These are phyloP conservation scores for Aspergillus uvarum DNA, from an alignment of 2,329 filamentous ascomycete species.

Conservation along the genomic window DNA sequence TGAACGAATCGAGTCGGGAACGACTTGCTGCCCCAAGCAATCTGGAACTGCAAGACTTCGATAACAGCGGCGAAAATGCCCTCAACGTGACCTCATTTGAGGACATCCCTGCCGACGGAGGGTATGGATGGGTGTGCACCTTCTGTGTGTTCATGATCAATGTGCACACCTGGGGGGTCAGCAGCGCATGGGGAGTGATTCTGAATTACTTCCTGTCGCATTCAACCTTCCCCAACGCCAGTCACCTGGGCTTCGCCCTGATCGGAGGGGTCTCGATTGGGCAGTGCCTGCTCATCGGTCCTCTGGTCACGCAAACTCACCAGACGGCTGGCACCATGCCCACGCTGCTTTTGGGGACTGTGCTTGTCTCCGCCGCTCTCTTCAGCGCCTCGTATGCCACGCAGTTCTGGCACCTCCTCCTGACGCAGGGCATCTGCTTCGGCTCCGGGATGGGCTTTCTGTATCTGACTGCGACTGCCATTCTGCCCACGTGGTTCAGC, in stretches of 20 bases:
- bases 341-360: neutral
- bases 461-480: too few species aligned
- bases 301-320: neutral
- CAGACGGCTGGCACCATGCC: neutral
- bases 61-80: neutral
- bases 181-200: constrained; percentile 44
- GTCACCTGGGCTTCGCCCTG: neutral
- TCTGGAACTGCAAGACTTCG: too few species aligned
- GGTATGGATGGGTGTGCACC: constrained; percentile 35
- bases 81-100: constrained; percentile 8
- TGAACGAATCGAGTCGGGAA: too few species aligned
- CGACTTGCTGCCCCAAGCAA: too few species aligned
- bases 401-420: neutral
- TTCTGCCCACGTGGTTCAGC: too few species aligned
- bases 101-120: constrained; percentile 24
- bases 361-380: neutral
- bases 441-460: too few species aligned
- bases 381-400: neutral
- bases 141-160: constrained; percentile 30
- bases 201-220: constrained; percentile 42
- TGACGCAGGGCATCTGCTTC: too few species aligned
- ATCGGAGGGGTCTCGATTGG: neutral
- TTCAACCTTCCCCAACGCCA: constrained; percentile 26
- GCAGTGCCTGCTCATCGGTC: neutral
- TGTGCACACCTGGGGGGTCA: constrained; percentile 35